phyloP scores from a whole-genome alignment of 257 asterid genomes.

The Lantana camara region DNA sequence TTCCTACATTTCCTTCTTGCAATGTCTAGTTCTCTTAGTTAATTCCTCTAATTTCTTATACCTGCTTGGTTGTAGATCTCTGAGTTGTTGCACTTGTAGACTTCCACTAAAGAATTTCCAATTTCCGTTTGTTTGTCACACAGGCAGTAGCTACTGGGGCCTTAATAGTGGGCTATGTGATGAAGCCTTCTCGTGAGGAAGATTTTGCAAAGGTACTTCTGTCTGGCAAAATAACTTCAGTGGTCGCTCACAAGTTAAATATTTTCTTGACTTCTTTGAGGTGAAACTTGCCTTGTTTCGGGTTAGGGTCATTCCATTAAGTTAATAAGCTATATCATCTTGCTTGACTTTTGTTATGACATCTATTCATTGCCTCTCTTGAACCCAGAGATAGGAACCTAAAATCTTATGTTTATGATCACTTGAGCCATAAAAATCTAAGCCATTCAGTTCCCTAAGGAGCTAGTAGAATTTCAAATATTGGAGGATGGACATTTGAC shows the following conservation, averaged over 20 bases:
- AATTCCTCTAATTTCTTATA: constrained; percentile 14
- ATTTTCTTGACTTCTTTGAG: background rate
- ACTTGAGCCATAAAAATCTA: constrained; percentile 4
- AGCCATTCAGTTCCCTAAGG: constrained; percentile 1
- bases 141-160: constrained; percentile 60
- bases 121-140: constrained; percentile 31
- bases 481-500: constrained; percentile 16
- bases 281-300: constrained; percentile 16
- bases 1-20: background rate
- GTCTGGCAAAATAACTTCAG: constrained; percentile 3
- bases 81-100: constrained; percentile 12
- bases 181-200: constrained; percentile 97
- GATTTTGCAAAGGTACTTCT: constrained; percentile 86
- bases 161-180: constrained; percentile 73
- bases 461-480: background rate
- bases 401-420: background rate
- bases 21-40: background rate
- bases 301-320: constrained; percentile 7
- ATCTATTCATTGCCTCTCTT: background rate
- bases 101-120: constrained; percentile 4
- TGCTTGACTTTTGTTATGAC: background rate
- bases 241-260: constrained; percentile 16
- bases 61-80: constrained; percentile 20
- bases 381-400: background rate
- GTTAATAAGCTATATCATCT: background rate